phyloP scores from a whole-genome alignment of 805 yeast species.

The Schizosaccharomyces lindneri region DNA sequence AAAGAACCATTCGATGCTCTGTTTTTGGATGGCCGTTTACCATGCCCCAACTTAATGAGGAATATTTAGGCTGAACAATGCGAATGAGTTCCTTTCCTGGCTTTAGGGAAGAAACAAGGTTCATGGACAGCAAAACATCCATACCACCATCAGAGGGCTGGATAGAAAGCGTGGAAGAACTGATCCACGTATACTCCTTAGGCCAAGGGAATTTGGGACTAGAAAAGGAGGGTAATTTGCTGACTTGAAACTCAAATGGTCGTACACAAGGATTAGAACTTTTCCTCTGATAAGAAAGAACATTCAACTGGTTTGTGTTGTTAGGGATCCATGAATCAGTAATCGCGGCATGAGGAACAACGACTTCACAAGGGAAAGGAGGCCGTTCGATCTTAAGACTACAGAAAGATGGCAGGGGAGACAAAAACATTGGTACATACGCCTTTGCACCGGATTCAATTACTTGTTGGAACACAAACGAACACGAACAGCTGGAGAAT shows the following conservation, averaged over 20 bases:
- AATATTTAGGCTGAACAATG: neutral
- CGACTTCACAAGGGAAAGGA: neutral
- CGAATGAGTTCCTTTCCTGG: neutral
- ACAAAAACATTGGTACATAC: neutral
- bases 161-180: neutral
- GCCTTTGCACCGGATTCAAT: neutral
- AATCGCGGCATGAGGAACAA: neutral
- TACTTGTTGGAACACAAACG: neutral
- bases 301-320: neutral
- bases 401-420: neutral
- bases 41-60: neutral
- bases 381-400: neutral
- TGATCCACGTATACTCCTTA: neutral
- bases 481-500: neutral
- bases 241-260: neutral
- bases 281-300: neutral
- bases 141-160: neutral
- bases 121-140: neutral
- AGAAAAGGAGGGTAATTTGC: neutral
- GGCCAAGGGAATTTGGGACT: neutral
- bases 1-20: neutral
- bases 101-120: neutral
- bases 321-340: neutral
- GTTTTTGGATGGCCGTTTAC: neutral
- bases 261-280: neutral